These are phyloP conservation scores for Aspergillus sclerotiicarbonarius DNA, from an alignment of 495 filamentous ascomycete species.

Conservation along the genomic window DNA sequence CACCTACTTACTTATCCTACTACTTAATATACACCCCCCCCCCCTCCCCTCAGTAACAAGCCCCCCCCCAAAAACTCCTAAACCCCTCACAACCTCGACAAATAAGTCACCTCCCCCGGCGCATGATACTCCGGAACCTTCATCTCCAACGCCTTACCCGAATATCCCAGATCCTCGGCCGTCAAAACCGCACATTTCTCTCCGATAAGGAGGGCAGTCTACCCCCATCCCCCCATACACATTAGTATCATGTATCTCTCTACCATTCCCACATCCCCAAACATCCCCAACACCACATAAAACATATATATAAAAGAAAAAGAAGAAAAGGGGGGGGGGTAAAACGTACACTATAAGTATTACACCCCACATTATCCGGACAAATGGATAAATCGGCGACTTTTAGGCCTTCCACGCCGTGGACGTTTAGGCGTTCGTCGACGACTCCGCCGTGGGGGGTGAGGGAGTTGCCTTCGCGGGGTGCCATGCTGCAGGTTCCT, in stretches of 20 bases:
- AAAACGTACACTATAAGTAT: constrained; percentile 56
- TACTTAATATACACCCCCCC: not conserved
- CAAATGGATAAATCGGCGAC: constrained; percentile 79
- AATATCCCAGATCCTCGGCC: constrained; percentile 77
- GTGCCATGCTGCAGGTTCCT: constrained; percentile 79
- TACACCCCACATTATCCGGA: constrained; percentile 80
- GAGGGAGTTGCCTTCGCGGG: constrained; percentile 72
- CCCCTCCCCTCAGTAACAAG: not conserved
- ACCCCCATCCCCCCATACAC: not conserved
- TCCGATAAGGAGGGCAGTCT: constrained; percentile 76
- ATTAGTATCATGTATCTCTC: not conserved
- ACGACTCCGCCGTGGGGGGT: constrained; percentile 74
- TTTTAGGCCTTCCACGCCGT: constrained; percentile 78
- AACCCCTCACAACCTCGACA: not conserved
- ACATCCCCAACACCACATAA: too few species aligned
- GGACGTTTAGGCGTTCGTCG: constrained; percentile 76
- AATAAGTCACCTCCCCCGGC: constrained; percentile 43
- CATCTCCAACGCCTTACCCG: constrained; percentile 72
- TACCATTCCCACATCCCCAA: too few species aligned
- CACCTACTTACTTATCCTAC: too few species aligned
- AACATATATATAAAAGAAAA: too few species aligned
- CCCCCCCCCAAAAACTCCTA: too few species aligned
- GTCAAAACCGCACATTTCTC: constrained; percentile 73
- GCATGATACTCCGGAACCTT: constrained; percentile 63
- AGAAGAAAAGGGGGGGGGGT: not conserved